phyloP scores from a whole-genome alignment of 148 eudicot genomes.

The Fagopyrum tataricum region DNA sequence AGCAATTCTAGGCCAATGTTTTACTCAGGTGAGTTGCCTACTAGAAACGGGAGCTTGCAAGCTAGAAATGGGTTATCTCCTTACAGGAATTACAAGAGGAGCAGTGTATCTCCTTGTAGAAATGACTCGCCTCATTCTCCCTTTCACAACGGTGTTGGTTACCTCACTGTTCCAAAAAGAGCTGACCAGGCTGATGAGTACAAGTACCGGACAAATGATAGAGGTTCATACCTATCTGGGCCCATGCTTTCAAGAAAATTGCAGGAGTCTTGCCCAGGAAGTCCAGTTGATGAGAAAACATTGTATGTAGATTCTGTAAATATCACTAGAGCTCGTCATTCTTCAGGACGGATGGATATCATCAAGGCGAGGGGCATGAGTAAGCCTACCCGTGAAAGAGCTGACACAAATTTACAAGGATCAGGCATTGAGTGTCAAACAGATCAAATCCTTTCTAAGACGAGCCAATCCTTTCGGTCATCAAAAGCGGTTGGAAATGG shows the following conservation, averaged over 20 bases:
- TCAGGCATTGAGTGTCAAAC: neutral
- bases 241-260: slow-evolving; percentile 24
- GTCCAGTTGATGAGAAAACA: slow-evolving; percentile 52
- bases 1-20: slow-evolving; percentile 39
- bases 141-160: slow-evolving; percentile 44
- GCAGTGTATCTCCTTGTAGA: slow-evolving; percentile 21
- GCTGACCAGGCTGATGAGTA: slow-evolving; percentile 29
- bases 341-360: slow-evolving; percentile 14
- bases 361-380: slow-evolving; percentile 32
- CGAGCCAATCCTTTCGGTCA: neutral
- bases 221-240: slow-evolving; percentile 21
- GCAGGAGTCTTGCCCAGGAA: slow-evolving; percentile 23
- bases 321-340: slow-evolving; percentile 21
- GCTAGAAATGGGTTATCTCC: slow-evolving; percentile 47
- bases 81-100: slow-evolving; percentile 40
- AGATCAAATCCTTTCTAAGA: slow-evolving; percentile 3
- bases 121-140: slow-evolving; percentile 55
- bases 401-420: slow-evolving; percentile 9
- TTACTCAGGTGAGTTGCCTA: slow-evolving; percentile 50
- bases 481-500: neutral
- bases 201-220: slow-evolving; percentile 15
- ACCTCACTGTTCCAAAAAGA: slow-evolving; percentile 47
- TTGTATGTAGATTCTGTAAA: slow-evolving; percentile 50
- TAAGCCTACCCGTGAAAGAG: slow-evolving; percentile 19
- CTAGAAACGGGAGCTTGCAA: slow-evolving; percentile 25